Evolutionary conservation across 2,329 filamentous ascomycete genomes (phyloP).

Genomic region (Colletotrichum ledebouriae): DNA sequence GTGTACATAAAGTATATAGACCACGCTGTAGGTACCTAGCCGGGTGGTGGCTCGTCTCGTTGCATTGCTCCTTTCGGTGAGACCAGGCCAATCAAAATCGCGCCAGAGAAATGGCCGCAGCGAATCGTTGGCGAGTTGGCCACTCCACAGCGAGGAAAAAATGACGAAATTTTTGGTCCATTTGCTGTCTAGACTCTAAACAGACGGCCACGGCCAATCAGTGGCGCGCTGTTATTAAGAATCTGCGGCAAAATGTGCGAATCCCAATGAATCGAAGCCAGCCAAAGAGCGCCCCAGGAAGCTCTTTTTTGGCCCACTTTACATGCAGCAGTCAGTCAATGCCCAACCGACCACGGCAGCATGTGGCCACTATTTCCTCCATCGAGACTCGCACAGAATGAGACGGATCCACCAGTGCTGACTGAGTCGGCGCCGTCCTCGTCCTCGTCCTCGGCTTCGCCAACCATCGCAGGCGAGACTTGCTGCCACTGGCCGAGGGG

Average conservation of each 20-base stretch:
- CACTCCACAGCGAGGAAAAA: not conserved
- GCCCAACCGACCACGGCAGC: not conserved
- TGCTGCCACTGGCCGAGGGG: not conserved
- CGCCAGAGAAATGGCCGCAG: conserved; percentile 8
- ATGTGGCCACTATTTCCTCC: conserved; percentile 7
- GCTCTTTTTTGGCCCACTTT: conserved; percentile 15
- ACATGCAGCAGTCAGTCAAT: conserved; percentile 20
- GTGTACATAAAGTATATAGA: not conserved
- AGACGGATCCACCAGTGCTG: conserved; percentile 2
- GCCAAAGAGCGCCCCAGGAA: conserved; percentile 9
- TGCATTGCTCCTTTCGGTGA: conserved; percentile 8
- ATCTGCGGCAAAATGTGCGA: conserved; percentile 15
- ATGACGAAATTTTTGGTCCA: conserved; percentile 14
- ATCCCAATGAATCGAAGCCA: conserved; percentile 12
- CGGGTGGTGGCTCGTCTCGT: too few relatives aligned
- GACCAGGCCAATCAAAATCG: conserved; percentile 19
- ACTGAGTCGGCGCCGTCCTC: conserved; percentile 2
- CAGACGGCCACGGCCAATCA: conserved; percentile 16
- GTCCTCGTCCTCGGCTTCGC: not conserved
- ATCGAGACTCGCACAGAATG: conserved; percentile 9
- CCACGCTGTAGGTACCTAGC: conserved; percentile 5
- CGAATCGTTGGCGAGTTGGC: not conserved
- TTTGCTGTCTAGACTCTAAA: conserved; percentile 18
- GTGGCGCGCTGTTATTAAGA: conserved; percentile 9
- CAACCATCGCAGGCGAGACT: not conserved